phyloP scores from a whole-genome alignment of 2,329 filamentous ascomycete species.

The Cylindrodendrum hubeiense region DNA sequence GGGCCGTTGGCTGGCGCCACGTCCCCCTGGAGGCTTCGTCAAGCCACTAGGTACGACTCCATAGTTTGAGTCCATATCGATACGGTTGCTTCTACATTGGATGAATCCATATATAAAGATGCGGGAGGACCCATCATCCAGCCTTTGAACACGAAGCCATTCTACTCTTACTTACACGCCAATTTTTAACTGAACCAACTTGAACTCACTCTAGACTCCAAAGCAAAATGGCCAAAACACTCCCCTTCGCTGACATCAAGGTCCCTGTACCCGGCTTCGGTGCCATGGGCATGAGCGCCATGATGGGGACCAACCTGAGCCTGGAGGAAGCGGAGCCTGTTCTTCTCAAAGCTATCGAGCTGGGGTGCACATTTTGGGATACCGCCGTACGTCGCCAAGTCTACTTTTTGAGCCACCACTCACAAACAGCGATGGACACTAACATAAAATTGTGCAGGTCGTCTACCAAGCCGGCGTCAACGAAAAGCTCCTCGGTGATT shows the following conservation, averaged over 20 bases:
- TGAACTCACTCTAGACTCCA: too few relatives aligned
- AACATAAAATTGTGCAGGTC: constrained; percentile 50
- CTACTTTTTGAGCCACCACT: background rate
- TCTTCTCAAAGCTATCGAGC: background rate
- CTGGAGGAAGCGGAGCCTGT: background rate
- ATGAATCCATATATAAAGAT: too few relatives aligned
- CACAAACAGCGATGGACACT: background rate
- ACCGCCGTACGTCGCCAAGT: background rate
- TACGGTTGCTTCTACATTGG: too few relatives aligned
- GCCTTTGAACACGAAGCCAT: too few relatives aligned
- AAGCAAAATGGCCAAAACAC: background rate
- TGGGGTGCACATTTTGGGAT: background rate
- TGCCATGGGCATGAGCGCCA: background rate
- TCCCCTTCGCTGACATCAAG: background rate
- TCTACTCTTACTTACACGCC: too few relatives aligned
- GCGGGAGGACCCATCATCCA: too few relatives aligned
- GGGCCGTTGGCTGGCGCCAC: too few relatives aligned
- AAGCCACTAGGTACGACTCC: too few relatives aligned
- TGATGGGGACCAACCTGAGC: background rate
- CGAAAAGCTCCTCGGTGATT: constrained; percentile 63
- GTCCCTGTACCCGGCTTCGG: background rate
- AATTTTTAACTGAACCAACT: too few relatives aligned
- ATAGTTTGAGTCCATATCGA: too few relatives aligned
- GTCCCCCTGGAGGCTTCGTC: too few relatives aligned
- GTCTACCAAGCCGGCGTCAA: constrained; percentile 61